Base-by-base conservation (phyloP, 331 rosid species). In the Arachis monticola region DNA sequence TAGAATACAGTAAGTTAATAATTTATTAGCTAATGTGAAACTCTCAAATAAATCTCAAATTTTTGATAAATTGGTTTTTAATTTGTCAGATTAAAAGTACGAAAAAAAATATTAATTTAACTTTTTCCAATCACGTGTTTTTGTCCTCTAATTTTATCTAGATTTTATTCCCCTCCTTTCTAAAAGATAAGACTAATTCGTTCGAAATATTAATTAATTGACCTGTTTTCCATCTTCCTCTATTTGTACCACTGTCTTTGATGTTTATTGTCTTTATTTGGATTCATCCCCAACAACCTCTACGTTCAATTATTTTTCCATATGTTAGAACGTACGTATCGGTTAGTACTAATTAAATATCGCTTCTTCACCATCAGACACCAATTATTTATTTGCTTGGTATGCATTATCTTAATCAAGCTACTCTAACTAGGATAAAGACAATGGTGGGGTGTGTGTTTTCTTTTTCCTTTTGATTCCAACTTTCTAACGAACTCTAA, bases 221-320 rank as follows among this genome's bases (percentile, higher is more conserved):
- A 50, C 47, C 56, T 0, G 17, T 9, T 76, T 0, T 11, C 62
- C 46, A 11, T 10, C 38, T 40, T 65, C 46, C 59, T 47, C 6
- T 38, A 0, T 6, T 51, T 48, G 66, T 10, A 40, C 59, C 57
- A 40, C 40, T 30, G 40, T 38, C 66, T 32, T 44, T 77, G 62
- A 72, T 60, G 52, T 60, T 35, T 30, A 1, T 71, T 61, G 63
- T 55, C 76, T 44, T 77, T 71, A 67, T 72, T 64, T 35, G 67
- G 59, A 46, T 52, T 70, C 48, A 67, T 60, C 72, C 67, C 50
- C 72, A 71, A 14, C 79, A 67, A 56, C 69, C 53, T 7, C 53
- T 7, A 52, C 11, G 13, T 46, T 46, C 61, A 67, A 82, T 82
- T 82, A 82, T 61, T 71, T 65, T 52, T 61, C 65, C 60, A 44